A percentile compares a stretch with the other conserved stretches of the same genome.
Conservation (phyloP, 495 filamentous ascomycete genomes). For the Aspergillus olivimuriae region DNA sequence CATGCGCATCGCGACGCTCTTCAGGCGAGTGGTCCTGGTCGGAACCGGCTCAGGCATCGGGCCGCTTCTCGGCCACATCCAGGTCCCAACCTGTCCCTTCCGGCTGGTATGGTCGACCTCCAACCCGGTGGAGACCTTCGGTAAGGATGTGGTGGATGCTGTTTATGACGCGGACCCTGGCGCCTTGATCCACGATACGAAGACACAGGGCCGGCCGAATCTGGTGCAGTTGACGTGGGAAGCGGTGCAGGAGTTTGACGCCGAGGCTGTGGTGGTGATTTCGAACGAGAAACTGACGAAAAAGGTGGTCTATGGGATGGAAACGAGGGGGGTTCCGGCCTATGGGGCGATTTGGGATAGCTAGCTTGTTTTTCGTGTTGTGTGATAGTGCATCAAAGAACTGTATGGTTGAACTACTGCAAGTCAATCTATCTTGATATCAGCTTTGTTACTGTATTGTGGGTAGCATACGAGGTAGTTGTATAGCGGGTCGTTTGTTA, state of each 20-base stretch:
- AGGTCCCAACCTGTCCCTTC: constrained; percentile 17
- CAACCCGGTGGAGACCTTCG: constrained; percentile 38
- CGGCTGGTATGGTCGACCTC: constrained; percentile 47
- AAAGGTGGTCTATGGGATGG: constrained; percentile 56
- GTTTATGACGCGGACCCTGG: constrained; percentile 38
- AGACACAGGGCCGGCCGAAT: constrained; percentile 37
- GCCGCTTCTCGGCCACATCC: constrained; percentile 19
- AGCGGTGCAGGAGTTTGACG: constrained; percentile 31
- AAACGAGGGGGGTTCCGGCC: constrained; percentile 50
- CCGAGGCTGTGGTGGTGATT: constrained; percentile 57
- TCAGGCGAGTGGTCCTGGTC: constrained; percentile 54
- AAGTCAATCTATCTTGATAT: too few species aligned
- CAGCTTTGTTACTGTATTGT: too few species aligned
- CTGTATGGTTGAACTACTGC: too few species aligned
- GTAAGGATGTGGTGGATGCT: constrained; percentile 33
- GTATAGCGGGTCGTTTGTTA: too few species aligned
- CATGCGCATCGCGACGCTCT: constrained; percentile 56
- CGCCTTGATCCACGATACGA: constrained; percentile 46
- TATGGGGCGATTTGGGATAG: constrained; percentile 59
- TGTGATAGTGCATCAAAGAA: too few species aligned
- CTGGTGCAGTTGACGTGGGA: constrained; percentile 26
- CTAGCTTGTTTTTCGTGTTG: too few species aligned
- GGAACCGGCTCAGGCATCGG: constrained; percentile 68
- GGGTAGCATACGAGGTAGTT: too few species aligned
- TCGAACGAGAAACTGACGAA: constrained; percentile 55